Evolutionary conservation across 129 eudicot genomes (phyloP).

Genomic region (sunflower (Helianthus annuus)): DNA sequence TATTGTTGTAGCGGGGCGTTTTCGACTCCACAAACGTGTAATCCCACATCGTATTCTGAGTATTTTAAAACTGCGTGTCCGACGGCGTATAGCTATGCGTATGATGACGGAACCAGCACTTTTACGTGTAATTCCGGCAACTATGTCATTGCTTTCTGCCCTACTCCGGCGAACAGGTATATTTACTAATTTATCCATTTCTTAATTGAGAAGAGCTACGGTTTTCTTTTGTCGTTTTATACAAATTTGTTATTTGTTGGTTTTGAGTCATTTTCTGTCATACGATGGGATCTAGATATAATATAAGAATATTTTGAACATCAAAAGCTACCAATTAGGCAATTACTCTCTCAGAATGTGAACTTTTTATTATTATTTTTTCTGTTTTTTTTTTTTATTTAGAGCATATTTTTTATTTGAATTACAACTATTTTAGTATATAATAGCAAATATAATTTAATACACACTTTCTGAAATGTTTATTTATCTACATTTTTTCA

Average conservation of each 20-base stretch:
- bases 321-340: no score
- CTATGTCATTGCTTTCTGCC: conserved; percentile 72
- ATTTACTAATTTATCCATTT: conserved; percentile 13
- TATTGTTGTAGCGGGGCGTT: conserved; percentile 81
- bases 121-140: conserved; percentile 68
- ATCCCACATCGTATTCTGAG: conserved; percentile 65
- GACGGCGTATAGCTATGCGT: conserved; percentile 79
- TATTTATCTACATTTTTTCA: no score
- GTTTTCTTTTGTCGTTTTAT: not conserved
- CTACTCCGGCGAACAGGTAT: conserved; percentile 42
- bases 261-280: conserved; percentile 25
- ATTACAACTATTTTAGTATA: no score
- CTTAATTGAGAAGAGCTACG: not conserved
- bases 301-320: no score
- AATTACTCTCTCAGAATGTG: no score
- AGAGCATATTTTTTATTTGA: no score
- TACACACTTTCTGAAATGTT: no score
- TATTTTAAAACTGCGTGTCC: conserved; percentile 79
- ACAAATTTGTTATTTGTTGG: conserved; percentile 8
- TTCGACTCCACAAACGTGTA: conserved; percentile 69
- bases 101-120: conserved; percentile 77
- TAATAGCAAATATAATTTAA: no score
- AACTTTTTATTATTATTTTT: no score
- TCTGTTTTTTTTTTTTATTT: no score
- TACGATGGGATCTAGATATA: not conserved